Percentiles rank a stretch among this genome's conserved stretches.
Evolutionary conservation across 106 monocot genomes (phyloP).

Genomic region (Allium sativum): DNA sequence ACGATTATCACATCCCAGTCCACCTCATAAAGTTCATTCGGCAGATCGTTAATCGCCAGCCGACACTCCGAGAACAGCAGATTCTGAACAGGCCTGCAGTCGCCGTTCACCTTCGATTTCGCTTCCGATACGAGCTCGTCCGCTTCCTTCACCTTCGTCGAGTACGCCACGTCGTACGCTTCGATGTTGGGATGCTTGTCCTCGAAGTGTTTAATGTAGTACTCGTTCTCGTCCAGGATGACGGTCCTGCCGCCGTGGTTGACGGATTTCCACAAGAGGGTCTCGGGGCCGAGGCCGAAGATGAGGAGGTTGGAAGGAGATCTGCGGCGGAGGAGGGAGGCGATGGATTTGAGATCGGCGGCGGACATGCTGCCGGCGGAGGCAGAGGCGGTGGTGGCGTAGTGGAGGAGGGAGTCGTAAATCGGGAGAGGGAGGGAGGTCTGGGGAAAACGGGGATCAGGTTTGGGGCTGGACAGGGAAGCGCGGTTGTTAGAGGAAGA

Average conservation of each 20-base stretch:
- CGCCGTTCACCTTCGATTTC: slow-evolving; percentile 13
- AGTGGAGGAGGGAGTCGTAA: slow-evolving; percentile 58
- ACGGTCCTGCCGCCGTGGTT: slow-evolving; percentile 90
- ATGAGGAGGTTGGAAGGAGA: slow-evolving; percentile 76
- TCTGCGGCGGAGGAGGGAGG: slow-evolving; percentile 40
- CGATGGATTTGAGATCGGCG: slow-evolving; percentile 40
- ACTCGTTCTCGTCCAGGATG: slow-evolving; percentile 80
- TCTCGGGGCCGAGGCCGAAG: slow-evolving; percentile 75
- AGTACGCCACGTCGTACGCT: slow-evolving; percentile 72
- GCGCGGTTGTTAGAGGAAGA: background rate
- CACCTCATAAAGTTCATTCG: slow-evolving; percentile 86
- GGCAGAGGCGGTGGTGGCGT: slow-evolving; percentile 41
- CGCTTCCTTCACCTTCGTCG: slow-evolving; percentile 55
- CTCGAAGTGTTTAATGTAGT: slow-evolving; percentile 53
- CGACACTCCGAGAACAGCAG: slow-evolving; percentile 82
- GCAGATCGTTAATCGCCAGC: slow-evolving; percentile 76
- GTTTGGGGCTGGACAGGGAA: background rate
- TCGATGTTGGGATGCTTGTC: slow-evolving; percentile 57
- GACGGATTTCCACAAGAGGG: slow-evolving; percentile 67
- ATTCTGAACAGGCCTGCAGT: slow-evolving; percentile 80
- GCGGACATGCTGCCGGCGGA: slow-evolving; percentile 45
- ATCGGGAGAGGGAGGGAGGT: slow-evolving; percentile 10
- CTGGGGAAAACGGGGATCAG: background rate
- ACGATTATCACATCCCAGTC: slow-evolving; percentile 79
- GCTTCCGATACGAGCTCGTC: slow-evolving; percentile 29